Base-by-base conservation (phyloP, 1,284 basidiomycete species). In the Ustilago loliicola region DNA sequence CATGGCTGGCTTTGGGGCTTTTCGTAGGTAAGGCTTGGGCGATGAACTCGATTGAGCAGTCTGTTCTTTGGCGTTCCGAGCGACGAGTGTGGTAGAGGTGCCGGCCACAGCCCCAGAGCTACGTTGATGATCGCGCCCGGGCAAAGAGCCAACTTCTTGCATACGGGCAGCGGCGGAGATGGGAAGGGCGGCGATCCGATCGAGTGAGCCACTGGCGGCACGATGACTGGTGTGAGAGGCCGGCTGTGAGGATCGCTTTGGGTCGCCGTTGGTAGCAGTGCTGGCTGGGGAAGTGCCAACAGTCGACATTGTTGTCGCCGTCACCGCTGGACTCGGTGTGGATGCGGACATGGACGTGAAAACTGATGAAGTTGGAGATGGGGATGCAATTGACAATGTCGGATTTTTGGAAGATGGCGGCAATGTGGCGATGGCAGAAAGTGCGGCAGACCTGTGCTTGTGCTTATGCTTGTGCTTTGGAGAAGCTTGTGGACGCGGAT, bases 151-250 rank as follows among this genome's bases (percentile, higher is more conserved):
- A 40, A 15, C 40, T 30, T 48, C 53, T 30, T 64, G 56, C 21
- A 38, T 19, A 30, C 21, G 27, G 1, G 47, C 30, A 19, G 48
- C 47, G 9, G 38, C 32, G 19, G 59, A 57, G 27, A 45, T 32
- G 25, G 65, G 59, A 11, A 48, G 66, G 21, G 21, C 55, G 3
- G 66, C 67, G n/a, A 70, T 50, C 19, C 52, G 52, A 50, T 70
- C 61, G 52, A 70, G 61, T 1, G 51, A 48, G 10, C 61, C 67
- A 30, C 53, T 64, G 23, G 30, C 61, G 27, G 52, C 25, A 47
- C 61, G 53, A n/a, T 32, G 27, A 32, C 13, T 25, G 4, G 13
- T n/a, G 15, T 23, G 25, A 9, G 9, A 15, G 4, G n/a, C 52
- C 6, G 27, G 15, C 36, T 40, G 45, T 45, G 30, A 45, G 25